Conservation (phyloP, 202 grass and related monocot genomes). For the Panicum hallii region DNA sequence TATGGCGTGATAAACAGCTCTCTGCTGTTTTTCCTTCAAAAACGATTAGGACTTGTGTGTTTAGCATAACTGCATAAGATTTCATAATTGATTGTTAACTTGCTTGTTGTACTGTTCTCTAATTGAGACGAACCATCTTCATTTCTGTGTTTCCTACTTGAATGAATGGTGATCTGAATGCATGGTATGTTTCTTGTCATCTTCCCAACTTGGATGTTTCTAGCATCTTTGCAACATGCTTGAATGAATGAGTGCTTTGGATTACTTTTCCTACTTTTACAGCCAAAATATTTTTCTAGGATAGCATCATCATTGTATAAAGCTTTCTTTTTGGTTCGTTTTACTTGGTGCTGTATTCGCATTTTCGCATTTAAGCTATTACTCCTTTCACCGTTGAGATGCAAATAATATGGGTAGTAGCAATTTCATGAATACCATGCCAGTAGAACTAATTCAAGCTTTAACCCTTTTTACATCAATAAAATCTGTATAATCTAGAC, state of each 20-base stretch:
- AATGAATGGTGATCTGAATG: not conserved
- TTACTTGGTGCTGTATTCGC: not conserved
- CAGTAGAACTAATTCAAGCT: not conserved
- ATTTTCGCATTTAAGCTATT: no score
- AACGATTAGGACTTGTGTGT: constrained; percentile 15
- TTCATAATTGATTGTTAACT: constrained; percentile 39
- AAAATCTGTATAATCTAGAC: no score
- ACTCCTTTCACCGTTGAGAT: not conserved
- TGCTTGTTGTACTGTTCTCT: constrained; percentile 9
- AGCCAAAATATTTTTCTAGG: no score
- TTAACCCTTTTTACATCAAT: not conserved
- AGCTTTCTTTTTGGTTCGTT: not conserved
- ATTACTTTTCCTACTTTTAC: not conserved
- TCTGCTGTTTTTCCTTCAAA: constrained; percentile 55
- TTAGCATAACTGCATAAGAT: constrained; percentile 21
- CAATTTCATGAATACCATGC: not conserved
- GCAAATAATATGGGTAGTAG: not conserved
- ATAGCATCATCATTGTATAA: not conserved
- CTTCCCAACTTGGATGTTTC: not conserved
- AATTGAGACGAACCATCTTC: constrained; percentile 12
- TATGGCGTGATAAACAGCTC: constrained; percentile 52
- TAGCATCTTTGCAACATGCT: not conserved
- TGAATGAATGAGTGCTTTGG: no score
- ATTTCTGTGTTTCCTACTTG: not conserved
- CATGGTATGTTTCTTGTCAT: not conserved